Percentiles rank a stretch among this genome's conserved stretches.
These are phyloP conservation scores for Picea abies DNA, from an alignment of 83 land plant species.

Conservation along the genomic window DNA sequence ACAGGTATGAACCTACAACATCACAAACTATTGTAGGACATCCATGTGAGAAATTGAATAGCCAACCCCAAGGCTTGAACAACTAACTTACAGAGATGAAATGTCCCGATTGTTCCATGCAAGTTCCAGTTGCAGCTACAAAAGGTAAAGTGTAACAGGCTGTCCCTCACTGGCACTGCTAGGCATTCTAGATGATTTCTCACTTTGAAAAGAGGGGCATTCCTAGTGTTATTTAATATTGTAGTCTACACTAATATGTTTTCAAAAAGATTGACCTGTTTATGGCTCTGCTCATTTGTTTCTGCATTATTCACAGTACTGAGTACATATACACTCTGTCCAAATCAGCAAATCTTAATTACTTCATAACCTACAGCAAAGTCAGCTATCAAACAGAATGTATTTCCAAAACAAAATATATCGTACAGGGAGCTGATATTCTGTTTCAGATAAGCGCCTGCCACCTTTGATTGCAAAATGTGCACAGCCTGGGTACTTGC, in stretches of 20 bases:
- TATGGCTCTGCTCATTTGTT: background rate
- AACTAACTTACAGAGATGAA: background rate
- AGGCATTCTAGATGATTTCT: background rate
- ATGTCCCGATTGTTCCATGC: background rate
- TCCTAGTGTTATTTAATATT: background rate
- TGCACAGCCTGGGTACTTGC: constrained; percentile 93
- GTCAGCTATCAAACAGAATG: background rate
- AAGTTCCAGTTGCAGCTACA: background rate
- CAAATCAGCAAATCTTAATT: background rate
- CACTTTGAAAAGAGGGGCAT: background rate
- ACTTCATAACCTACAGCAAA: background rate
- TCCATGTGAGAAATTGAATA: background rate
- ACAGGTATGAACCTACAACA: background rate
- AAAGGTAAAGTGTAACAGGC: no score
- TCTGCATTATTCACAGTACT: background rate
- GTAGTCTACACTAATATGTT: background rate
- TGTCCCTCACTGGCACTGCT: no score
- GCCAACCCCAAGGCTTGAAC: background rate
- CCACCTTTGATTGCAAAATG: constrained; percentile 97
- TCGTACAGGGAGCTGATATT: constrained; percentile 96
- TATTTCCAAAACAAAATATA: background rate
- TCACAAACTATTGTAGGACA: background rate
- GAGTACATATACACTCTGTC: no score
- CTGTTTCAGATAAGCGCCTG: constrained; percentile 66
- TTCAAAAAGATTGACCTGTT: background rate